Percentiles rank a stretch among this genome's conserved stretches.
phyloP scores from a whole-genome alignment of 139 green algal species.

The Marvania coccoides region DNA sequence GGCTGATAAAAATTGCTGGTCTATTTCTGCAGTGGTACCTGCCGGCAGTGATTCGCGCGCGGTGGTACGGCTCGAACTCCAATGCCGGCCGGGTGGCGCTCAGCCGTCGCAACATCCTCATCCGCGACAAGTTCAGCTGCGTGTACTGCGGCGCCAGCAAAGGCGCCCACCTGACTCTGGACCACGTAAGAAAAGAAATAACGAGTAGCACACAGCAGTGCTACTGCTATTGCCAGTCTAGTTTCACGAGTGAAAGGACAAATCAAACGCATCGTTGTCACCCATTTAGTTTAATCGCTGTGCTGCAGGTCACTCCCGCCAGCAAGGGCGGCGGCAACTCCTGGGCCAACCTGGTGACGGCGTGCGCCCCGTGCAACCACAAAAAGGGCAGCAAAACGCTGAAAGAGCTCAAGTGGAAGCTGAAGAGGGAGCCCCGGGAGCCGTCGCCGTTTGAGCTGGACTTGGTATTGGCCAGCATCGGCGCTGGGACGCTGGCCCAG shows the following conservation, averaged over 20 bases:
- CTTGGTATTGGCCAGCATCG: not conserved
- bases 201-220: not conserved
- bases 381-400: conserved; percentile 46
- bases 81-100: conserved; percentile 21
- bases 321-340: conserved; percentile 33
- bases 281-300: too few relatives aligned
- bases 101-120: conserved; percentile 40
- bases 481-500: not conserved
- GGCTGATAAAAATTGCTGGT: too few relatives aligned
- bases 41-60: conserved; percentile 26
- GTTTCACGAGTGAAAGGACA: too few relatives aligned
- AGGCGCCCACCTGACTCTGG: conserved; percentile 39
- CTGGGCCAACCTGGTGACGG: conserved; percentile 52
- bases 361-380: conserved; percentile 48
- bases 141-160: conserved; percentile 46
- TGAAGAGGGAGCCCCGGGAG: conserved; percentile 16
- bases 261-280: too few relatives aligned
- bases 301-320: not conserved
- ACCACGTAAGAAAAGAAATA: too few relatives aligned
- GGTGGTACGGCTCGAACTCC: not conserved
- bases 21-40: conserved; percentile 1
- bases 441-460: not conserved
- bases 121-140: conserved; percentile 32
- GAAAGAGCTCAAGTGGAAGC: conserved; percentile 47
- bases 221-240: not conserved